Evolutionary conservation across 176 grass and related monocot genomes (phyloP).

Genomic region (Hsuehochloa calcarea): DNA sequence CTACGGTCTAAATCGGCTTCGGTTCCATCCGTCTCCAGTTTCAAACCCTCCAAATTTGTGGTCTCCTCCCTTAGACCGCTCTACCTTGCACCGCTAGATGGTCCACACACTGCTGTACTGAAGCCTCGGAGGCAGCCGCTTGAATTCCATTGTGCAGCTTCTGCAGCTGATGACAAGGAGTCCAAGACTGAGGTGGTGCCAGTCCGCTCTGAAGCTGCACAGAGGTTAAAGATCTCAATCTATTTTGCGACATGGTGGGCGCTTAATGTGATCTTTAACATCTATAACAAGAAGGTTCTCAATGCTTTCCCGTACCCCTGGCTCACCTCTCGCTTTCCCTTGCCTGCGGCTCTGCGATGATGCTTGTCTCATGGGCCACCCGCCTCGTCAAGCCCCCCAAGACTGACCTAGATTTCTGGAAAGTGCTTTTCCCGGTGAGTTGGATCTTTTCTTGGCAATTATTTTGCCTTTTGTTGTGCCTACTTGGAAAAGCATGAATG

Average conservation of each 20-base stretch:
- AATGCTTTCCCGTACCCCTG: conserved; percentile 95
- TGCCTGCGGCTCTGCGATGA: conserved; percentile 68
- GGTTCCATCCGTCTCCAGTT: conserved; percentile 29
- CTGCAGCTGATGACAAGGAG: conserved; percentile 59
- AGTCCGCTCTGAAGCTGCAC: conserved; percentile 32
- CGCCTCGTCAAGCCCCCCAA: conserved; percentile 71
- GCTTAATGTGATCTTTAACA: conserved; percentile 96
- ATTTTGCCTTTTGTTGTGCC: not conserved
- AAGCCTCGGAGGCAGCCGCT: conserved; percentile 42
- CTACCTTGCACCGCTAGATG: conserved; percentile 50
- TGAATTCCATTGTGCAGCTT: conserved; percentile 44
- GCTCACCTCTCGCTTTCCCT: conserved; percentile 85
- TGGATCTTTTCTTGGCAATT: not conserved
- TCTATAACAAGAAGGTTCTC: conserved; percentile 96
- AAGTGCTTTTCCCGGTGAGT: conserved; percentile 79
- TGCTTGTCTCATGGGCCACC: conserved; percentile 83
- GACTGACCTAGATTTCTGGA: conserved; percentile 86
- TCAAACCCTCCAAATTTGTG: conserved; percentile 37
- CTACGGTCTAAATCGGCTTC: conserved; percentile 37
- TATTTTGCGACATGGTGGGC: conserved; percentile 98
- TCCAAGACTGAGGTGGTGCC: conserved; percentile 38
- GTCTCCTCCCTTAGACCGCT: conserved; percentile 63
- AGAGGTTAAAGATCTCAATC: conserved; percentile 76
- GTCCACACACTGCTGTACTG: not conserved
- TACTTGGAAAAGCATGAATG: conserved; percentile 28